Conservation (phyloP, 2,329 filamentous ascomycete species). For the Exophiala sideris region DNA sequence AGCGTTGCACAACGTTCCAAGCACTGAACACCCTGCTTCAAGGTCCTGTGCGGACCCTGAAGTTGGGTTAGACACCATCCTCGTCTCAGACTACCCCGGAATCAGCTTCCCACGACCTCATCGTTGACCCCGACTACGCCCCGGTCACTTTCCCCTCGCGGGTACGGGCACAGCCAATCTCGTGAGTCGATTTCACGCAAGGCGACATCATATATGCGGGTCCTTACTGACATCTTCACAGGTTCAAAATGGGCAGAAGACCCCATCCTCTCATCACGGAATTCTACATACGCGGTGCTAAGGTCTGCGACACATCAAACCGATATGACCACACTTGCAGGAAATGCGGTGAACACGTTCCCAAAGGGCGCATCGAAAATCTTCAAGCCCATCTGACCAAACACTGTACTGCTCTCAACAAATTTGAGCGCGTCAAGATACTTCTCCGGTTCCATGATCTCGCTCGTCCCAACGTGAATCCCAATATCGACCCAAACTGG, state of each 20-base stretch:
- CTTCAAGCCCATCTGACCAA: slow-evolving; percentile 78
- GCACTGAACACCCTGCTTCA: background rate
- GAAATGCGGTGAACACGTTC: slow-evolving; percentile 81
- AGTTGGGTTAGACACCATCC: background rate
- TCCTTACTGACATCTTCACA: slow-evolving; percentile 4
- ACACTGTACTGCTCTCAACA: slow-evolving; percentile 75
- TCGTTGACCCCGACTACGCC: background rate
- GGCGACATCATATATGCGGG: slow-evolving; percentile 4
- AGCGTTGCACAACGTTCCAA: background rate
- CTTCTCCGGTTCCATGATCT: slow-evolving; percentile 70
- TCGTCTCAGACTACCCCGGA: background rate
- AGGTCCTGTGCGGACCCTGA: background rate
- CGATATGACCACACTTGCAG: slow-evolving; percentile 90
- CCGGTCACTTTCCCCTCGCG: slow-evolving; percentile 1
- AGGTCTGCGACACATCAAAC: slow-evolving; percentile 85
- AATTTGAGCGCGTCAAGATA: slow-evolving; percentile 71
- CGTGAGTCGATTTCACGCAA: slow-evolving; percentile 8
- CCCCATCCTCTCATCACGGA: slow-evolving; percentile 81
- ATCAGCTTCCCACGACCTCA: background rate
- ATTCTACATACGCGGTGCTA: slow-evolving; percentile 82
- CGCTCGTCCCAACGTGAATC: slow-evolving; percentile 39
- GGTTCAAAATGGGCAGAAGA: slow-evolving; percentile 68
- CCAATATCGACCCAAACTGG: slow-evolving; percentile 36
- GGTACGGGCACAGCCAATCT: slow-evolving; percentile 9
- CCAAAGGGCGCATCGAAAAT: slow-evolving; percentile 82